Conservation (phyloP, 352 stramenopile genomes). For the Globisporangium orthogonon region DNA sequence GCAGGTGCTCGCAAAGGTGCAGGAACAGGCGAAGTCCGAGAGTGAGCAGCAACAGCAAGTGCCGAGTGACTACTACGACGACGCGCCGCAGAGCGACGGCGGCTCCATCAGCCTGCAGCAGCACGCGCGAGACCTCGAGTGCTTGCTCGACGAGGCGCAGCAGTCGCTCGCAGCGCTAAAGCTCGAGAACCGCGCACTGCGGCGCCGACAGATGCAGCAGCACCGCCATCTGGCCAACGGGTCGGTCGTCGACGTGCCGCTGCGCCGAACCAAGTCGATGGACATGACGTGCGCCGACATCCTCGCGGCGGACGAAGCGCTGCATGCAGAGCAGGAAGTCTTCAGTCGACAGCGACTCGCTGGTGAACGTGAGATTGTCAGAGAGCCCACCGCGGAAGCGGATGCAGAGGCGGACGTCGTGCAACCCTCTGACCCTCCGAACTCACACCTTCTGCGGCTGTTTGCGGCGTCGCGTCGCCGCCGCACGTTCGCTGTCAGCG, state of each 20-base stretch:
- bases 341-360: neutral
- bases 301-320: constrained; percentile 5
- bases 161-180: constrained; percentile 23
- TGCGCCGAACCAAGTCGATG: constrained; percentile 7
- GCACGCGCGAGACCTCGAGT: constrained; percentile 9
- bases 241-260: neutral
- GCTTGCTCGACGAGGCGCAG: constrained; percentile 33
- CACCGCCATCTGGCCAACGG: neutral
- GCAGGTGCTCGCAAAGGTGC: neutral
- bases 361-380: neutral
- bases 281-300: constrained; percentile 9
- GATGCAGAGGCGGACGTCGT: too few relatives aligned
- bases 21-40: neutral
- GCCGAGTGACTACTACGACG: neutral
- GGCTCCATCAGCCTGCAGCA: constrained; percentile 6
- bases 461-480: constrained; percentile 10
- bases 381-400: neutral
- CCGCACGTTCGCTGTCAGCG: constrained; percentile 14
- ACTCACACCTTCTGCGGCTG: constrained; percentile 9
- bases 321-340: neutral
- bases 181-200: constrained; percentile 30
- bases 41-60: neutral
- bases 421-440: neutral
- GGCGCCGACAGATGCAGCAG: constrained; percentile 8
- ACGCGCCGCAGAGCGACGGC: neutral